These are phyloP conservation scores for Crepidotus sp. DNA, from an alignment of 1,284 basidiomycete species.

Conservation along the genomic window DNA sequence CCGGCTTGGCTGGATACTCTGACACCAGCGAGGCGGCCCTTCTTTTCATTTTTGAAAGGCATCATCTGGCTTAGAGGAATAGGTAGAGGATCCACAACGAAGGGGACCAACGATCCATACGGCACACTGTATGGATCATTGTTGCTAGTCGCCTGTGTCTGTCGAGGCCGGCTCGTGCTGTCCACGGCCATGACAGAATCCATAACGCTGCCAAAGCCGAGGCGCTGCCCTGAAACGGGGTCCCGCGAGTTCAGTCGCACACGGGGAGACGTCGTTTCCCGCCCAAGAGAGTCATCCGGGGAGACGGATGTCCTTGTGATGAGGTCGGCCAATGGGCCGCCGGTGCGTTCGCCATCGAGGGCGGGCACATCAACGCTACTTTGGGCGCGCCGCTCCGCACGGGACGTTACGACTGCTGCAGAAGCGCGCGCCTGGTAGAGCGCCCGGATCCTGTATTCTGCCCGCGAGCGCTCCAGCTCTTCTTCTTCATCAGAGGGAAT, in stretches of 20 bases:
- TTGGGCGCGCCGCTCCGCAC: conserved; percentile 7
- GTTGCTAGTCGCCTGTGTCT: not conserved
- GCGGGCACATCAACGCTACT: conserved; percentile 6
- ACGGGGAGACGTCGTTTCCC: conserved; percentile 14
- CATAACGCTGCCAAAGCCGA: conserved; percentile 15
- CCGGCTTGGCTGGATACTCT: conserved; percentile 26
- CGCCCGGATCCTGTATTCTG: conserved; percentile 29
- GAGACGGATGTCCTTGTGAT: conserved; percentile 14
- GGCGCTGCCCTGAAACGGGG: not conserved
- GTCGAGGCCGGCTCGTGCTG: conserved; percentile 5
- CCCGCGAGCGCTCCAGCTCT: conserved; percentile 33
- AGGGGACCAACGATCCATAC: conserved; percentile 21
- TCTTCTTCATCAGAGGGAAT: conserved; percentile 44
- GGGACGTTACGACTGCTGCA: conserved; percentile 3
- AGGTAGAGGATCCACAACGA: conserved; percentile 38
- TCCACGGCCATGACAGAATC: conserved; percentile 17
- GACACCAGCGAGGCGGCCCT: conserved; percentile 14
- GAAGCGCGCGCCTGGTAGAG: conserved; percentile 11
- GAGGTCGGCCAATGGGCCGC: conserved; percentile 10
- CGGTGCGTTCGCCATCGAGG: not conserved
- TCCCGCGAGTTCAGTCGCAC: conserved; percentile 16
- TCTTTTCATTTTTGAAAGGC: conserved; percentile 15
- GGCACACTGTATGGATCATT: not conserved
- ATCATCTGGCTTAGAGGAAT: conserved; percentile 43
- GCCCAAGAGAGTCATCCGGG: conserved; percentile 8